Conservation (phyloP, 2,329 filamentous ascomycete genomes). For the Hymenoscyphus scutula region DNA sequence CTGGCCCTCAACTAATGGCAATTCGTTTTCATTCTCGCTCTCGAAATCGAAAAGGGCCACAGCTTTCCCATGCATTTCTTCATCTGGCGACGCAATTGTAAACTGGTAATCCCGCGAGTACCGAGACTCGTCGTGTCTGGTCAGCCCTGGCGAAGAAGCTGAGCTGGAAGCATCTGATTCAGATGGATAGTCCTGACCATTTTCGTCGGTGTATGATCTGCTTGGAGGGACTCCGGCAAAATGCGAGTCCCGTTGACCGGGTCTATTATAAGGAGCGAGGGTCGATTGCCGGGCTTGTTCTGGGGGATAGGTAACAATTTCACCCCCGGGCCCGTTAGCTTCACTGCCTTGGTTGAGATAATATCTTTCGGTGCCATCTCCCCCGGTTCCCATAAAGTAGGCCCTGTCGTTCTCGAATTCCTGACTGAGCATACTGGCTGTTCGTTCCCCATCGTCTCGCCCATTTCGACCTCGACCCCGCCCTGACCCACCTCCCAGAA, state of each 20-base stretch:
- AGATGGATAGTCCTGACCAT: constrained; percentile 41
- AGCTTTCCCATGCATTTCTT: constrained; percentile 96
- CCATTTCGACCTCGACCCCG: constrained; percentile 45
- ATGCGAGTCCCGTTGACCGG: constrained; percentile 52
- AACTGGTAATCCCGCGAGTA: constrained; percentile 93
- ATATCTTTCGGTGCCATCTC: constrained; percentile 71
- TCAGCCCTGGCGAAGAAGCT: constrained; percentile 56
- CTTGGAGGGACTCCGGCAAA: constrained; percentile 47
- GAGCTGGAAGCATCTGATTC: constrained; percentile 59
- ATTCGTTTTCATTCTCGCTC: constrained; percentile 93
- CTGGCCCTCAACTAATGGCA: constrained; percentile 89
- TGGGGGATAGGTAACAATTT: constrained; percentile 75
- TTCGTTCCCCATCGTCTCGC: constrained; percentile 40
- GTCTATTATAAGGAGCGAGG: constrained; percentile 43
- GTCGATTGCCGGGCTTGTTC: constrained; percentile 59
- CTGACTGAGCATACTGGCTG: constrained; percentile 45
- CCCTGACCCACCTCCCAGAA: constrained; percentile 39
- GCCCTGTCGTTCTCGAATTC: constrained; percentile 59
- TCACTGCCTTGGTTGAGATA: constrained; percentile 70
- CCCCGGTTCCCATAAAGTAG: constrained; percentile 64
- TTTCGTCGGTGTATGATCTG: constrained; percentile 39
- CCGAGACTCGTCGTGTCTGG: constrained; percentile 67
- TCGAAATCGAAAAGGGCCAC: constrained; percentile 95
- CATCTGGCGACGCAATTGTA: constrained; percentile 90
- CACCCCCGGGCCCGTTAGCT: constrained; percentile 72